Conservation (phyloP, 2,329 filamentous ascomycete genomes). For the Seiridium unicorne region DNA sequence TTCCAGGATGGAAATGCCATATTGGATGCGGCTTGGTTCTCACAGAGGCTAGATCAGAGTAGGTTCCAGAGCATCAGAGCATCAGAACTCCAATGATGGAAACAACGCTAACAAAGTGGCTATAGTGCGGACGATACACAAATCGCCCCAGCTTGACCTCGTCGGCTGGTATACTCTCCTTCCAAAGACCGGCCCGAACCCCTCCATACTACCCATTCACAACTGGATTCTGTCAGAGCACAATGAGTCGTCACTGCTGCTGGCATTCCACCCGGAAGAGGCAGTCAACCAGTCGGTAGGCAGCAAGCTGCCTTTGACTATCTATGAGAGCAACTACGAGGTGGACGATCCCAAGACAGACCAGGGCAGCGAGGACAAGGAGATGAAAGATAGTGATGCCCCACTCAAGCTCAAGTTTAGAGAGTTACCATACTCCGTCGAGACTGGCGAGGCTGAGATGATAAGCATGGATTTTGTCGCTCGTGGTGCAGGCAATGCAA, state of each 20-base stretch:
- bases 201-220: constrained; percentile 71
- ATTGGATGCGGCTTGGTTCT: constrained; percentile 72
- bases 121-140: constrained; percentile 84
- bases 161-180: constrained; percentile 91
- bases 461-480: constrained; percentile 95
- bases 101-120: constrained; percentile 11
- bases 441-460: constrained; percentile 96
- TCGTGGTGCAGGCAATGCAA: constrained; percentile 77
- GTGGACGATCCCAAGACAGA: constrained; percentile 54
- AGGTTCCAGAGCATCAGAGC: constrained; percentile 30
- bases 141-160: constrained; percentile 76
- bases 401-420: constrained; percentile 70
- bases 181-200: constrained; percentile 68
- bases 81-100: background rate
- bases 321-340: constrained; percentile 85
- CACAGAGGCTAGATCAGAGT: constrained; percentile 81
- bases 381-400: constrained; percentile 65
- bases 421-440: constrained; percentile 81
- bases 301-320: constrained; percentile 81
- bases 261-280: constrained; percentile 77
- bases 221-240: constrained; percentile 69
- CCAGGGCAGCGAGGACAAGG: constrained; percentile 62
- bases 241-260: constrained; percentile 84
- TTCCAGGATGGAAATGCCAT: constrained; percentile 55
- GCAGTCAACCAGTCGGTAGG: constrained; percentile 56